Conservation (phyloP, 352 stramenopile genomes). For the Pythium utonaiense region DNA sequence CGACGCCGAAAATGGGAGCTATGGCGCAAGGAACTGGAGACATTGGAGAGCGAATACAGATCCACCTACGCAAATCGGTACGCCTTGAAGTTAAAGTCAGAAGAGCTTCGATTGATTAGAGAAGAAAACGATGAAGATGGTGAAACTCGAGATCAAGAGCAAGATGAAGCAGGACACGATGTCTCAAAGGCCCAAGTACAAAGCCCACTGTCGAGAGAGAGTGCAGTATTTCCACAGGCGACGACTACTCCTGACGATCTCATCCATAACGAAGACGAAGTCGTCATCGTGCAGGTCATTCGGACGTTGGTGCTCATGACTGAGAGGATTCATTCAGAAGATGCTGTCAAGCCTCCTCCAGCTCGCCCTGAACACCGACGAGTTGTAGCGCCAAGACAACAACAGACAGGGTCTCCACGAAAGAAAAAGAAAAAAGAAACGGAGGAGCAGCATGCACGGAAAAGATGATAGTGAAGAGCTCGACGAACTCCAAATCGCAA, state of each 20-base stretch:
- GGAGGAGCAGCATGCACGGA: neutral
- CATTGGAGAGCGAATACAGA: slow-evolving; percentile 43
- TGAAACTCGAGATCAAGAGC: neutral
- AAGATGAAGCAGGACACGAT: too few relatives aligned
- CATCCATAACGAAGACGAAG: slow-evolving; percentile 8
- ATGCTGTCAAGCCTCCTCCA: neutral
- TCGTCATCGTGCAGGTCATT: slow-evolving; percentile 15
- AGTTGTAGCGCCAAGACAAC: slow-evolving; percentile 6
- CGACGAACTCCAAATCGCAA: slow-evolving; percentile 18
- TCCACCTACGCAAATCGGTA: slow-evolving; percentile 31
- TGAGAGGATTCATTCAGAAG: slow-evolving; percentile 18
- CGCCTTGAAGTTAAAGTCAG: slow-evolving; percentile 39
- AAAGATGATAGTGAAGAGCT: slow-evolving; percentile 8
- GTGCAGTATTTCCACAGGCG: too few relatives aligned
- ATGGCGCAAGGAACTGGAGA: slow-evolving; percentile 37
- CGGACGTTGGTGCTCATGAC: slow-evolving; percentile 20
- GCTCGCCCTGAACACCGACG: neutral
- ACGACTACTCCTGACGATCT: neutral
- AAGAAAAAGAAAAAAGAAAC: slow-evolving; percentile 20
- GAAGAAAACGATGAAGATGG: slow-evolving; percentile 1
- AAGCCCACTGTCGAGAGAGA: too few relatives aligned
- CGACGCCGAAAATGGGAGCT: slow-evolving; percentile 61
- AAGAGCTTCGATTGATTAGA: slow-evolving; percentile 35
- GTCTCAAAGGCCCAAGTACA: too few relatives aligned
- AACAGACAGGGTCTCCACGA: slow-evolving; percentile 18